Conservation (phyloP, 1,284 basidiomycete species). For the Singerocomus inundabilis region DNA sequence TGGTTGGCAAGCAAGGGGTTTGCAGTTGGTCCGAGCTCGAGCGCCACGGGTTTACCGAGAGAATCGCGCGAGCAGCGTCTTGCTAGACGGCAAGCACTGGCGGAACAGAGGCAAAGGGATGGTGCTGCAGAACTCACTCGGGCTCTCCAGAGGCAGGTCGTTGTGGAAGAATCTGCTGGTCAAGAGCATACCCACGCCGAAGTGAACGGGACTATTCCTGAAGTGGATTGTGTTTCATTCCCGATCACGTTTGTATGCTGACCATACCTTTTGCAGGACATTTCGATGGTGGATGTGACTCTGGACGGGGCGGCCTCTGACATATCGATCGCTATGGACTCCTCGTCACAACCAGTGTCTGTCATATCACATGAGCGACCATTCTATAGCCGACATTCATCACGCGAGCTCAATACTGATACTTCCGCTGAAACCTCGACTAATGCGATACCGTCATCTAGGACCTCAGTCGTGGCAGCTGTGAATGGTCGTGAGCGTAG, state of each 20-base stretch:
- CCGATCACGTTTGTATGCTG: slow-evolving; percentile 3
- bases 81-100: slow-evolving; percentile 53
- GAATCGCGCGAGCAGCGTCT: slow-evolving; percentile 71
- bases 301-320: slow-evolving; percentile 18
- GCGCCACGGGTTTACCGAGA: slow-evolving; percentile 59
- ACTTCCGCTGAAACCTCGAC: slow-evolving; percentile 59
- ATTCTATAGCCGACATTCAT: slow-evolving; percentile 23
- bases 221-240: slow-evolving; percentile 23
- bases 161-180: slow-evolving; percentile 15
- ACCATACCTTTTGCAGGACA: slow-evolving; percentile 21
- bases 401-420: slow-evolving; percentile 49
- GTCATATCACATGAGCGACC: slow-evolving; percentile 22
- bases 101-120: slow-evolving; percentile 55
- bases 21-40: slow-evolving; percentile 66
- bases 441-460: slow-evolving; percentile 56
- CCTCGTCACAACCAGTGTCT: slow-evolving; percentile 18
- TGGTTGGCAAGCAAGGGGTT: slow-evolving; percentile 87
- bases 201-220: slow-evolving; percentile 18
- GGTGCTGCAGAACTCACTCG: slow-evolving; percentile 51
- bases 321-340: slow-evolving; percentile 25
- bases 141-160: slow-evolving; percentile 54
- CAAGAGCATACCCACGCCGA: slow-evolving; percentile 8
- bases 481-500: slow-evolving; percentile 63
- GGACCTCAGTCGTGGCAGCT: slow-evolving; percentile 59
- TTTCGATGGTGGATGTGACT: slow-evolving; percentile 27